A percentile compares a stretch with the other conserved stretches of the same genome.
Conservation (phyloP, 106 monocot species). For the Amphibolis antarctica region DNA sequence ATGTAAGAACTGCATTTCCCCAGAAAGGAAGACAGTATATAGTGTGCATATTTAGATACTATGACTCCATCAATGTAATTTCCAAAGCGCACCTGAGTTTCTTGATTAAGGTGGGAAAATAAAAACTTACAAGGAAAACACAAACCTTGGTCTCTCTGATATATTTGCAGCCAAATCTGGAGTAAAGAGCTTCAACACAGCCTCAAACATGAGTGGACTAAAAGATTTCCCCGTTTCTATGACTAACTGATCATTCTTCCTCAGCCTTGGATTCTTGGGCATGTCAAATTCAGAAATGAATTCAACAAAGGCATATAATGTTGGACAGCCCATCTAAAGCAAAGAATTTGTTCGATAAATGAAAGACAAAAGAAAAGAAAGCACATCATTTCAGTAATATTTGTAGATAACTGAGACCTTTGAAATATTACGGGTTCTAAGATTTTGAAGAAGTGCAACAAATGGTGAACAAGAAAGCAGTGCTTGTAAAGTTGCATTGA, state of each 20-base stretch:
- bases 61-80: too few species aligned
- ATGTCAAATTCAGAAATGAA: constrained; percentile 69
- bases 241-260: constrained; percentile 23
- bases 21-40: too few species aligned
- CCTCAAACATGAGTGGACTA: constrained; percentile 75
- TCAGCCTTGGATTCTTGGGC: constrained; percentile 30
- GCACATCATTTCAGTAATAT: background rate
- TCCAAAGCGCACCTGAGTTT: too few species aligned
- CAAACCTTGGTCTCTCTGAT: constrained; percentile 73
- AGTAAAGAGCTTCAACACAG: constrained; percentile 57
- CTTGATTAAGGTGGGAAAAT: too few species aligned
- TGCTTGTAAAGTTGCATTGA: constrained; percentile 87
- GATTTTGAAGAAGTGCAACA: constrained; percentile 58
- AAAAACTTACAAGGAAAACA: background rate
- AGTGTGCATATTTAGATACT: too few species aligned
- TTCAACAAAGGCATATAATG: constrained; percentile 69
- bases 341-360: background rate
- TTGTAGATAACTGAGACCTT: constrained; percentile 38
- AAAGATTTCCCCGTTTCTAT: constrained; percentile 53
- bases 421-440: constrained; percentile 42
- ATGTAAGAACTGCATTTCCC: too few species aligned
- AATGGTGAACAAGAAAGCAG: constrained; percentile 86
- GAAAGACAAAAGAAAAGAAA: constrained; percentile 1
- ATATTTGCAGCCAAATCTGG: constrained; percentile 52
- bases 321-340: constrained; percentile 62